A percentile compares a stretch with the other conserved stretches of the same genome.
phyloP scores from a whole-genome alignment of 1,284 basidiomycete genomes.

The Ceratorhiza oryzae-sativae region DNA sequence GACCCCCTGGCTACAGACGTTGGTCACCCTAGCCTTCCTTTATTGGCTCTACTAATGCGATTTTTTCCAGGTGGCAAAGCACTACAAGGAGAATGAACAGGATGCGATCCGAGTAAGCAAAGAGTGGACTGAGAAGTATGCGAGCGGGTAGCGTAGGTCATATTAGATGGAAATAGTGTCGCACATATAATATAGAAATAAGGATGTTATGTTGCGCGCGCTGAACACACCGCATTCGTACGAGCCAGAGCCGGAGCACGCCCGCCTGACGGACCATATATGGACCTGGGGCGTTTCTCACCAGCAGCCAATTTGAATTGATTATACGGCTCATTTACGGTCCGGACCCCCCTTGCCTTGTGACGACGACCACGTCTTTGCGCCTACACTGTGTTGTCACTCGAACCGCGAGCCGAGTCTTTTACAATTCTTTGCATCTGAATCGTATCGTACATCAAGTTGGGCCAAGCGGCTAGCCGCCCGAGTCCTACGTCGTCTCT shows the following conservation, averaged over 20 bases:
- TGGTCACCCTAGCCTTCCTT: constrained; percentile 14
- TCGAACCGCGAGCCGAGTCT: not conserved
- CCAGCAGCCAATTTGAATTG: constrained; percentile 1
- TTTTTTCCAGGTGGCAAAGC: constrained; percentile 76
- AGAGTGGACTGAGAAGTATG: constrained; percentile 92
- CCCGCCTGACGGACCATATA: not conserved
- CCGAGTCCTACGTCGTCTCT: not conserved
- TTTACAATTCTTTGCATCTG: too few relatives aligned
- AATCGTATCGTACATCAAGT: not conserved
- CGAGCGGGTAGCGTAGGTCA: constrained; percentile 48
- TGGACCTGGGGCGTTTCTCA: constrained; percentile 36
- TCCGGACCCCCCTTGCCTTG: not conserved
- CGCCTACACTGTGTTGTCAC: not conserved
- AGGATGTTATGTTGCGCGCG: not conserved
- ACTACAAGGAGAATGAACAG: constrained; percentile 97
- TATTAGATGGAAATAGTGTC: not conserved
- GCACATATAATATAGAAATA: not conserved
- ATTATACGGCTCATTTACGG: not conserved
- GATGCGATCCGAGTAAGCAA: constrained; percentile 88
- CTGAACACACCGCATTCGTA: not conserved
- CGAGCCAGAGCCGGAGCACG: not conserved
- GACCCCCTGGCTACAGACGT: constrained; percentile 96
- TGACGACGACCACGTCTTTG: constrained; percentile 11
- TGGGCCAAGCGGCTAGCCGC: constrained; percentile 11
- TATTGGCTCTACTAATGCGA: constrained; percentile 46